A percentile compares a stretch with the other conserved stretches of the same genome.
phyloP scores from a whole-genome alignment of 2,329 filamentous ascomycete species.

The Thelonectria blattea region DNA sequence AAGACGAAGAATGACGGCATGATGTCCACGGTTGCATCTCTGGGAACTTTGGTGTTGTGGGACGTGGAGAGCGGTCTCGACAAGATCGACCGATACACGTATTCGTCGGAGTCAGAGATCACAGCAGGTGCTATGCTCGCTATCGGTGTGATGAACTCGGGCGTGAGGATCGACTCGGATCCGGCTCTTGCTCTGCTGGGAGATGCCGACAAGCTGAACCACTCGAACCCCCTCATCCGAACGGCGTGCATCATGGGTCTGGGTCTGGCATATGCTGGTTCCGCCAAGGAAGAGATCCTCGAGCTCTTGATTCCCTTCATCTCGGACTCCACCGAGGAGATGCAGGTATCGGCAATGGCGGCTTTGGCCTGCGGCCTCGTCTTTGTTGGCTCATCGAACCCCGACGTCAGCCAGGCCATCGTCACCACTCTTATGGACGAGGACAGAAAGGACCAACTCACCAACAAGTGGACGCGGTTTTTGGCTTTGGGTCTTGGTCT shows the following conservation, averaged over 20 bases:
- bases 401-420: constrained; percentile 90
- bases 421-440: constrained; percentile 93
- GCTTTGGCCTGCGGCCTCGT: constrained; percentile 88
- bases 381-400: constrained; percentile 90
- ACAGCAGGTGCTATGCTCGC: constrained; percentile 91
- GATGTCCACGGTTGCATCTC: constrained; percentile 92
- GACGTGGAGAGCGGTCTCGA: constrained; percentile 91
- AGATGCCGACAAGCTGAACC: constrained; percentile 78
- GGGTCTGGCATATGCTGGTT: constrained; percentile 91
- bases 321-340: constrained; percentile 80
- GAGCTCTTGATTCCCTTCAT: constrained; percentile 88
- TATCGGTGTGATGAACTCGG: constrained; percentile 94
- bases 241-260: constrained; percentile 94
- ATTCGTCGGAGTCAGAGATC: constrained; percentile 78
- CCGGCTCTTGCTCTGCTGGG: constrained; percentile 86
- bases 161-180: constrained; percentile 87
- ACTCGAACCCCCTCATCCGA: constrained; percentile 77
- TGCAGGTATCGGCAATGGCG: constrained; percentile 97
- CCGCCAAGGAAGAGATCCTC: constrained; percentile 87
- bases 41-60: constrained; percentile 91
- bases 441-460: constrained; percentile 86
- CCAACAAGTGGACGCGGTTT: constrained; percentile 98
- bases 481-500: constrained; percentile 92
- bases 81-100: constrained; percentile 94
- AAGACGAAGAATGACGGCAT: constrained; percentile 99